These are phyloP conservation scores for Cryoendolithus antarcticus DNA, from an alignment of 2,329 filamentous ascomycete genomes.

Conservation along the genomic window DNA sequence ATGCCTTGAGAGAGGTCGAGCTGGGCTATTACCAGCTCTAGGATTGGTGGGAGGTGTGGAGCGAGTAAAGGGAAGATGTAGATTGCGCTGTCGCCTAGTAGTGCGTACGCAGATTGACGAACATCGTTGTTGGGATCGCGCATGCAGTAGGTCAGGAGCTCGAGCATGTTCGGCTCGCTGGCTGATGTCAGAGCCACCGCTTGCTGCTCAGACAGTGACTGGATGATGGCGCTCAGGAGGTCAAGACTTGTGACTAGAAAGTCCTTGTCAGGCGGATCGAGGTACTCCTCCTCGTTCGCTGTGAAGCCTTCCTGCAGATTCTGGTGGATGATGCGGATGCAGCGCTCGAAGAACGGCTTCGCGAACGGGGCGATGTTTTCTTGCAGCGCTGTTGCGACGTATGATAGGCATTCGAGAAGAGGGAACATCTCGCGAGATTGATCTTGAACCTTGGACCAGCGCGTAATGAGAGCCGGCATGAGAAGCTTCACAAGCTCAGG, in stretches of 20 bases:
- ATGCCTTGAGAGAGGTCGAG: conserved; percentile 60
- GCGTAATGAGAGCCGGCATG: conserved; percentile 82
- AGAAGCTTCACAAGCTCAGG: conserved; percentile 70
- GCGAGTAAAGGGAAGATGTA: conserved; percentile 77
- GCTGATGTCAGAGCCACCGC: conserved; percentile 63
- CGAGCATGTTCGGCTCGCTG: conserved; percentile 75
- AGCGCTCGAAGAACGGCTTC: conserved; percentile 72
- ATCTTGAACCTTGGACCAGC: conserved; percentile 79
- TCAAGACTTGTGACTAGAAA: conserved; percentile 93
- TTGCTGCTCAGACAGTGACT: conserved; percentile 65
- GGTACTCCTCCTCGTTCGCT: conserved; percentile 49
- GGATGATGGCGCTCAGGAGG: conserved; percentile 82
- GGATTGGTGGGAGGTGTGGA: conserved; percentile 56
- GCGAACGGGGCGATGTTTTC: conserved; percentile 76
- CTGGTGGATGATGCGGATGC: conserved; percentile 79
- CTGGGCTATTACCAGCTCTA: conserved; percentile 76
- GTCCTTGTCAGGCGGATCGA: conserved; percentile 85
- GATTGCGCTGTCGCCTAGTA: conserved; percentile 88
- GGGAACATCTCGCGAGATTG: conserved; percentile 90
- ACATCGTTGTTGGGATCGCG: conserved; percentile 85
- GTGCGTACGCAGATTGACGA: conserved; percentile 85
- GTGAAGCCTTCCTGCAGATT: conserved; percentile 74
- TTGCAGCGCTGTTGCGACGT: conserved; percentile 77
- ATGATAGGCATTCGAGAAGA: conserved; percentile 89
- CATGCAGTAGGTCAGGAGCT: conserved; percentile 84